Conservation (phyloP, 1,139 yeast species). For the Pichia cactophila region DNA sequence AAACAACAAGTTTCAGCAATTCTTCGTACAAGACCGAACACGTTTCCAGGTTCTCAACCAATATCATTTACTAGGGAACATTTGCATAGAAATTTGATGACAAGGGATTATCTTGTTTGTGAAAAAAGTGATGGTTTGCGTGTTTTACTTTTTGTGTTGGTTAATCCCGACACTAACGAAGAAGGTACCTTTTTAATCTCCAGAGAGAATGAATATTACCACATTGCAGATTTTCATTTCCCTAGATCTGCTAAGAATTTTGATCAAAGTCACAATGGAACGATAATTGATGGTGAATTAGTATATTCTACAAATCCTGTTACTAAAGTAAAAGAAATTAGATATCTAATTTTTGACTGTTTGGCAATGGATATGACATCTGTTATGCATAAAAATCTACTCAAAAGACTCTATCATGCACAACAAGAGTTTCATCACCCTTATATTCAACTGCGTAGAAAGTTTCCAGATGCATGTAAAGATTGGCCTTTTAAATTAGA, state of each 20-base stretch:
- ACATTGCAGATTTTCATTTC: constrained; percentile 77
- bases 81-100: constrained; percentile 51
- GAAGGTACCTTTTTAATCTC: constrained; percentile 75
- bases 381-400: constrained; percentile 61
- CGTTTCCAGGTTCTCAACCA: constrained; percentile 91
- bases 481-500: constrained; percentile 81
- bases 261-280: constrained; percentile 68
- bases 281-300: constrained; percentile 88
- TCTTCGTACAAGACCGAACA: constrained; percentile 43
- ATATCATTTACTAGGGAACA: constrained; percentile 80
- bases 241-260: constrained; percentile 54
- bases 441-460: constrained; percentile 57
- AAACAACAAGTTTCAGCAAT: constrained; percentile 64
- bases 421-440: constrained; percentile 81
- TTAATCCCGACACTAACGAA: constrained; percentile 68
- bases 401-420: constrained; percentile 79
- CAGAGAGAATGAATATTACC: constrained; percentile 78
- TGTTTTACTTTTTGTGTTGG: constrained; percentile 57
- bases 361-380: constrained; percentile 72
- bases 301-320: constrained; percentile 46
- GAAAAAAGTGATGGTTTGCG: constrained; percentile 94
- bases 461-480: constrained; percentile 64
- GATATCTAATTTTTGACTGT: constrained; percentile 88
- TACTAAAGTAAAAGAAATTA: constrained; percentile 51
- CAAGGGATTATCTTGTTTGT: constrained; percentile 77